Evolutionary conservation across 306 rosid species (phyloP).

Genomic region (Acmispon strigosus): DNA sequence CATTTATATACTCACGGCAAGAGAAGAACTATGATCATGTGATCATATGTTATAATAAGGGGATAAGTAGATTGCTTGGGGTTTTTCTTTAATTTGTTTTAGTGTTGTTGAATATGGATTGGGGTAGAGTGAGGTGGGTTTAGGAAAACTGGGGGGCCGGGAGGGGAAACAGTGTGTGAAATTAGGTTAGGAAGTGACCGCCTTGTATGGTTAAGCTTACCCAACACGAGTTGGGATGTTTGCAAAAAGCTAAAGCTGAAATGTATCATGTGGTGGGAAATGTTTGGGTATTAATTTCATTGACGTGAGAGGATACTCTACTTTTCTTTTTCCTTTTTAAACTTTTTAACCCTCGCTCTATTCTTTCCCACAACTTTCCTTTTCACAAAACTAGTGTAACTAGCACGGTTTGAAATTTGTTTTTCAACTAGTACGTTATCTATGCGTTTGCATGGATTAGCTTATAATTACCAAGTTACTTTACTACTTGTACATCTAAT

Average conservation of each 20-base stretch:
- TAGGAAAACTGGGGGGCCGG: slow-evolving; percentile 17
- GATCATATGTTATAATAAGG: background rate
- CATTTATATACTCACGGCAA: background rate
- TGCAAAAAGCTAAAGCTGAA: slow-evolving; percentile 1
- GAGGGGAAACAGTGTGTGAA: background rate
- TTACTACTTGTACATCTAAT: too few relatives aligned
- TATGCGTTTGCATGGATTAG: too few relatives aligned
- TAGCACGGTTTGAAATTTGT: too few relatives aligned
- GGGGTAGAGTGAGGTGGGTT: background rate
- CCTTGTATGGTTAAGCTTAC: slow-evolving; percentile 24
- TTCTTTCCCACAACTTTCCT: background rate
- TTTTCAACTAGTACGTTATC: too few relatives aligned
- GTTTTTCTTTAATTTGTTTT: background rate
- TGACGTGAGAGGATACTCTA: background rate
- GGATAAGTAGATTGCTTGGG: background rate
- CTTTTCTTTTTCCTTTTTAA: background rate
- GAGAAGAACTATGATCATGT: background rate
- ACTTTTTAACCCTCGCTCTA: background rate
- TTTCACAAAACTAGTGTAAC: background rate
- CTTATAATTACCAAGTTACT: too few relatives aligned
- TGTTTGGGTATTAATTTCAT: background rate
- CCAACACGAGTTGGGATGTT: slow-evolving; percentile 10
- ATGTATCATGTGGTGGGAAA: slow-evolving; percentile 17
- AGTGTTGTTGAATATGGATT: background rate
- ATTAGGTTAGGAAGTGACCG: slow-evolving; percentile 20